Base-by-base conservation (phyloP, 805 yeast species). In the Starmerella apis region DNA sequence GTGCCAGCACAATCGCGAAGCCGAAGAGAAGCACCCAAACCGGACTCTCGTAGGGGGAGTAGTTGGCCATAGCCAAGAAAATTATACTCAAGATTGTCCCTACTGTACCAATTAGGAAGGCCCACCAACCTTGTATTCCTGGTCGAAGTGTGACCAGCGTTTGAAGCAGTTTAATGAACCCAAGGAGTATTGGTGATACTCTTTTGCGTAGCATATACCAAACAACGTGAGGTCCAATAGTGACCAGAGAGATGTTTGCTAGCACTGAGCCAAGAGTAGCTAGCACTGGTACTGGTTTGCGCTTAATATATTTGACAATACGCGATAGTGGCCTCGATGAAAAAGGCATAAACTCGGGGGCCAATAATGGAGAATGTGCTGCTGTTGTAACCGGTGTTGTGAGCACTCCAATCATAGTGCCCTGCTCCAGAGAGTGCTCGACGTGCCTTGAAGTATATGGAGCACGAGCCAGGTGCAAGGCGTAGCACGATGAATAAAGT, bases 401-500 rank as follows among this genome's bases (percentile, higher is more conserved):
- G 23, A 53, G 36, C 13, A 55, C 50, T 13, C 55, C 58, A 24
- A 48, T 28, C 53, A 50, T 36, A 20, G 53, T 46, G 33, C 41
- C 42, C 24, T 44, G 48, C 20, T 52, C 56, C 19, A 47, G 31
- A 5, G 45, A 30, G n/a, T 19, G 45, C 23, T 28, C 39, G 43
- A 20, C 36, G 18, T 23, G 14, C 16, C 7, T 14, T 7, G 46
- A 11, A 8, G 28, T 43, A 28, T 30, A 43, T 7, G 46, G 37
- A 4, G 37, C 20, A 22, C 61, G 52, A 10, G 62, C 60, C 8
- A 59, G 48, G 30, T 55, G 48, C 31, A 60, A 51, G 1, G 62
- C 63, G 46, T 53, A 60, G 53, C 63, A 60, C 1, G 62, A 57
- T 7, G 48, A 25, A 47, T 52, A 55, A 27, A 60, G 56, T 48